Evolutionary conservation across 495 filamentous ascomycete species (phyloP).

Genomic region (Neurospora sp.): DNA sequence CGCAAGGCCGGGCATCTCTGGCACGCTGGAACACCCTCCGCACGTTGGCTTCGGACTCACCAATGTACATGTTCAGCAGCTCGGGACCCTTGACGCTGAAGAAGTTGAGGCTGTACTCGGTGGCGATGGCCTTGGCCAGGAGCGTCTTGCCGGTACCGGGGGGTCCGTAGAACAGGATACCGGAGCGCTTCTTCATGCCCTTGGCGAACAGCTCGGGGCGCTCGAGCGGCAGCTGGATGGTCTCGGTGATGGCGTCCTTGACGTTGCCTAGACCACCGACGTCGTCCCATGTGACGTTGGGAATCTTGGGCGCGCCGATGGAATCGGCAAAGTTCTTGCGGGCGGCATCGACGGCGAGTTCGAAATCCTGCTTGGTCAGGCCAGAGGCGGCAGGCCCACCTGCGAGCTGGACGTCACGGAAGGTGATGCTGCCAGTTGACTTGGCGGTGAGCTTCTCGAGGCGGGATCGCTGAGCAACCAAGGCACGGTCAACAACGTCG

Average conservation of each 20-base stretch:
- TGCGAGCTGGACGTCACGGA: slow-evolving; percentile 79
- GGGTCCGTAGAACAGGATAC: slow-evolving; percentile 95
- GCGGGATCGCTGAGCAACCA: slow-evolving; percentile 61
- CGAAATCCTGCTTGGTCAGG: slow-evolving; percentile 81
- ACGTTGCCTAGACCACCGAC: slow-evolving; percentile 89
- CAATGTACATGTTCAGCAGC: slow-evolving; percentile 98
- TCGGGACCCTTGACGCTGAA: slow-evolving; percentile 98
- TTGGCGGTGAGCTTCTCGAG: slow-evolving; percentile 55
- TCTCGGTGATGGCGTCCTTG: slow-evolving; percentile 92
- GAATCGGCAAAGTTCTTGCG: slow-evolving; percentile 96
- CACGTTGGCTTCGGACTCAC: slow-evolving; percentile 96
- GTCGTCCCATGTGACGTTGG: slow-evolving; percentile 92
- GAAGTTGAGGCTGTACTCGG: slow-evolving; percentile 97
- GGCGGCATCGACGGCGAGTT: slow-evolving; percentile 81
- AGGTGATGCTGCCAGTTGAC: slow-evolving; percentile 39
- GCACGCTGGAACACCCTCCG: slow-evolving; percentile 92
- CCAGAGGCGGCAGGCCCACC: slow-evolving; percentile 71
- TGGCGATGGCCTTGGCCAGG: slow-evolving; percentile 94
- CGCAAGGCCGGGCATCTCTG: slow-evolving; percentile 88
- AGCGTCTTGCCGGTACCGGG: slow-evolving; percentile 96
- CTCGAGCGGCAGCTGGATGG: slow-evolving; percentile 87
- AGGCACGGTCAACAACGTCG: slow-evolving; percentile 85
- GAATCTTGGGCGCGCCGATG: slow-evolving; percentile 96
- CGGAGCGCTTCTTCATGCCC: slow-evolving; percentile 97
- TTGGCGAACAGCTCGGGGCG: slow-evolving; percentile 92